These are phyloP conservation scores for Arachis monticola DNA, from an alignment of 331 rosid genomes.

Conservation along the genomic window DNA sequence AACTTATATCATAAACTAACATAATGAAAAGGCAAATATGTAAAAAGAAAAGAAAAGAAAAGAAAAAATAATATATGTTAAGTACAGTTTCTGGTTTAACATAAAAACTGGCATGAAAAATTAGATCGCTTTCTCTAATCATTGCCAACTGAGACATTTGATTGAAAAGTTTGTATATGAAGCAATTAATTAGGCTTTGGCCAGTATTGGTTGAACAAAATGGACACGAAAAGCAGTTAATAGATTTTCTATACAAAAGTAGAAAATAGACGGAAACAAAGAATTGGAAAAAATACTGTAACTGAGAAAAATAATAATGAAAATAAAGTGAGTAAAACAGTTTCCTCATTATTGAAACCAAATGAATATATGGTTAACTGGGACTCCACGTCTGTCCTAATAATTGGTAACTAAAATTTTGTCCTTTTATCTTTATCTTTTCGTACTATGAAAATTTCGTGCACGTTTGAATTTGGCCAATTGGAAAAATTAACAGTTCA, in stretches of 20 bases:
- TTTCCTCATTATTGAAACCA: conserved; percentile 6
- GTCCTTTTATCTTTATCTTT: background rate
- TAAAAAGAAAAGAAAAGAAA: no score
- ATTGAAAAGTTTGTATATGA: background rate
- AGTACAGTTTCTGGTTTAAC: no score
- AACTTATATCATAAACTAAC: conserved; percentile 37
- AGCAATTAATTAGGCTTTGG: background rate
- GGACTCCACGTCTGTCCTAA: conserved; percentile 38
- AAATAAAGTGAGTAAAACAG: conserved; percentile 12
- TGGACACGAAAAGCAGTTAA: background rate
- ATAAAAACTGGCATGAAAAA: no score
- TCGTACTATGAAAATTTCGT: conserved; percentile 6
- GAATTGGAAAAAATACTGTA: background rate
- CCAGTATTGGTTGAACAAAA: background rate
- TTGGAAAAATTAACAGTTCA: conserved; percentile 4
- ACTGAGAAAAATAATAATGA: background rate
- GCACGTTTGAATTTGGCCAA: conserved; percentile 20
- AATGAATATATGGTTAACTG: conserved; percentile 34
- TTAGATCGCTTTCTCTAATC: conserved; percentile 22
- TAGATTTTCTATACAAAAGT: conserved; percentile 8
- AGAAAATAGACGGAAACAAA: background rate
- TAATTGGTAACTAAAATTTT: conserved; percentile 3
- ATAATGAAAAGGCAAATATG: conserved; percentile 8
- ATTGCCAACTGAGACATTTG: conserved; percentile 7
- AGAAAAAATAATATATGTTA: no score